Conservation (phyloP, 2,329 filamentous ascomycete species). For the Penicillium sp. region DNA sequence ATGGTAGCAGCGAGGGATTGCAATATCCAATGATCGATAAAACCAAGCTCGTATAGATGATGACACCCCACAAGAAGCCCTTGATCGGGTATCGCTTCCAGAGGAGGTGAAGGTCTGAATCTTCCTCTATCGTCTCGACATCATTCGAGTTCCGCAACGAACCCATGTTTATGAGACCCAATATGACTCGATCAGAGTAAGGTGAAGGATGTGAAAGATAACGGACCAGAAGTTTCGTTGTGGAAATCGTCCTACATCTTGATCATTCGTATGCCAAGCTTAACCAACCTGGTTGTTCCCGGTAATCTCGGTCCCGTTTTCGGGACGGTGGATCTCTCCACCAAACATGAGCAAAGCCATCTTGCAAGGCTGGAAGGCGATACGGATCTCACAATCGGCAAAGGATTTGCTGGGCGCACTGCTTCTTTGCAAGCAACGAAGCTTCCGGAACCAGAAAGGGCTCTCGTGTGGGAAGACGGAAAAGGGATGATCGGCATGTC, state of each 20-base stretch:
- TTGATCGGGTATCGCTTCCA: slow-evolving; percentile 17
- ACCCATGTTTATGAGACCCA: slow-evolving; percentile 17
- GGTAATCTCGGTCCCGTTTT: slow-evolving; percentile 8
- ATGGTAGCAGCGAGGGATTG: slow-evolving; percentile 15
- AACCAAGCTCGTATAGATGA: slow-evolving; percentile 22
- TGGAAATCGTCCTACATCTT: no score
- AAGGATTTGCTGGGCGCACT: no score
- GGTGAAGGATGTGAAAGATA: not conserved
- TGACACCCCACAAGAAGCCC: slow-evolving; percentile 17
- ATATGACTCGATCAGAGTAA: not conserved
- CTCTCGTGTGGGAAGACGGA: not conserved
- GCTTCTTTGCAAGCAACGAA: no score
- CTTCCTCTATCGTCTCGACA: slow-evolving; percentile 16
- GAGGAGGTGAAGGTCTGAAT: slow-evolving; percentile 3
- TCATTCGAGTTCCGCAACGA: slow-evolving; percentile 12
- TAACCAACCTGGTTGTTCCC: not conserved
- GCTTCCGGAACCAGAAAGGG: slow-evolving; percentile 5
- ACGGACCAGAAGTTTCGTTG: not conserved
- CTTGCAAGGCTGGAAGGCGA: no score
- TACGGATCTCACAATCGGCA: no score
- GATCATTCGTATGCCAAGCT: not conserved
- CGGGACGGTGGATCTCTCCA: not conserved
- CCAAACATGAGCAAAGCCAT: not conserved
- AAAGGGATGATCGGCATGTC: slow-evolving; percentile 7
- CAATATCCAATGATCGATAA: slow-evolving; percentile 16